Evolutionary conservation across 345 rosid genomes (phyloP).

Genomic region (Arabidopsis arenosa): DNA sequence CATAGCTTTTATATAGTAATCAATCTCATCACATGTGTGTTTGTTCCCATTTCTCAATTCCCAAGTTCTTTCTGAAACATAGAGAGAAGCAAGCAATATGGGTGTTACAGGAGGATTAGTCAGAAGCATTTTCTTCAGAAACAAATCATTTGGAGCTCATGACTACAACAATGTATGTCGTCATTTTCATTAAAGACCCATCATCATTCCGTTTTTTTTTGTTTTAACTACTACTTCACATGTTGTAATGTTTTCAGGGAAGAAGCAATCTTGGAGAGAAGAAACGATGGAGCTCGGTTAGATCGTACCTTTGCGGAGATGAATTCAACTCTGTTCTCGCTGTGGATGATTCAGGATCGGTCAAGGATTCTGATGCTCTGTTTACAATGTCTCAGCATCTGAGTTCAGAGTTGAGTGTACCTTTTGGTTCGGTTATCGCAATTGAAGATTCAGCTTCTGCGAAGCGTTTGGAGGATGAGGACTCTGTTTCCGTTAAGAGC

Average conservation of each 20-base stretch:
- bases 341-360: constrained; percentile 77
- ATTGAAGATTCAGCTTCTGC: constrained; percentile 82
- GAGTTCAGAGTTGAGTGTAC: constrained; percentile 17
- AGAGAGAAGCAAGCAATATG: constrained; percentile 47
- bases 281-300: constrained; percentile 69
- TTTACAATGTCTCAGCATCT: constrained; percentile 48
- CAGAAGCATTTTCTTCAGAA: constrained; percentile 71
- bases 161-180: constrained; percentile 53
- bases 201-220: not conserved
- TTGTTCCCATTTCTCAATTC: constrained; percentile 38
- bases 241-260: constrained; percentile 49
- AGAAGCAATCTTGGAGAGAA: constrained; percentile 56
- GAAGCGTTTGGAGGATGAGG: constrained; percentile 54
- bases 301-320: constrained; percentile 78
- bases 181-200: constrained; percentile 1
- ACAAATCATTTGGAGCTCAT: constrained; percentile 52
- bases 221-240: not conserved
- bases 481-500: constrained; percentile 30
- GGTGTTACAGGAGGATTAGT: constrained; percentile 79
- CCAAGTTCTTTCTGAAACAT: constrained; percentile 30
- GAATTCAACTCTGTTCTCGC: constrained; percentile 78
- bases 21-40: constrained; percentile 30
- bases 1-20: constrained; percentile 33
- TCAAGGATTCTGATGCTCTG: constrained; percentile 62
- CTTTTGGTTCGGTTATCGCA: constrained; percentile 64